These are phyloP conservation scores for Aquilaria agallochum DNA, from an alignment of 441 rosid species.

Conservation along the genomic window DNA sequence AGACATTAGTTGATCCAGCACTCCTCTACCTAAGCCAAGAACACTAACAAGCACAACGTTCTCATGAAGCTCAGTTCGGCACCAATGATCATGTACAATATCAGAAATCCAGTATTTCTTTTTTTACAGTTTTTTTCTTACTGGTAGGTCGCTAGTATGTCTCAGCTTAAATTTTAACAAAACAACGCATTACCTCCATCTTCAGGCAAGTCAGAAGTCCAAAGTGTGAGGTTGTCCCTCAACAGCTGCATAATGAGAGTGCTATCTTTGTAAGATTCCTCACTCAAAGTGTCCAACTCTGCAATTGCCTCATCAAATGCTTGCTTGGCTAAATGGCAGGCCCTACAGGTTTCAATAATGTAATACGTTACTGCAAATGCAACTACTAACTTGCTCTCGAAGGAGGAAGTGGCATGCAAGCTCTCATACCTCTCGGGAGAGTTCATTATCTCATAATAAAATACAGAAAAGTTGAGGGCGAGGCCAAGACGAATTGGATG, in stretches of 20 bases:
- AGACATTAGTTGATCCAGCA: too few species aligned
- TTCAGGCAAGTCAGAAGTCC: constrained; percentile 99
- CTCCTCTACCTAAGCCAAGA: too few species aligned
- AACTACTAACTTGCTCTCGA: too few species aligned
- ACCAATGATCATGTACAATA: too few species aligned
- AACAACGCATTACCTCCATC: constrained; percentile 65
- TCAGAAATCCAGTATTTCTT: too few species aligned
- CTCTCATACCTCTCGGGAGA: constrained; percentile 79
- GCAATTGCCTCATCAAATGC: constrained; percentile 99
- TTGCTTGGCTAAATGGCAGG: constrained; percentile 98
- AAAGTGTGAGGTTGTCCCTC: constrained; percentile 97
- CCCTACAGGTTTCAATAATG: constrained; percentile 44
- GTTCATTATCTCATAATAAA: constrained; percentile 98
- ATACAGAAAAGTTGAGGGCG: constrained; percentile 97
- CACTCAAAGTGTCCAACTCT: constrained; percentile 90
- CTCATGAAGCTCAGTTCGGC: too few species aligned
- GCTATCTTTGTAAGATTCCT: constrained; percentile 98
- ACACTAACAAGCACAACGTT: too few species aligned
- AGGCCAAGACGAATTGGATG: constrained; percentile 99
- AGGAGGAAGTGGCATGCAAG: neutral
- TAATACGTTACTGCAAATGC: neutral
- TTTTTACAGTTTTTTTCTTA: too few species aligned
- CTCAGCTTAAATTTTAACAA: neutral
- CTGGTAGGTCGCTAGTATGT: too few species aligned
- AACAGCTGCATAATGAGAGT: constrained; percentile 96